A percentile compares a stretch with the other conserved stretches of the same genome.
These are phyloP conservation scores for Coniochaeta sp. DNA, from an alignment of 2,329 filamentous ascomycete genomes.

Conservation along the genomic window DNA sequence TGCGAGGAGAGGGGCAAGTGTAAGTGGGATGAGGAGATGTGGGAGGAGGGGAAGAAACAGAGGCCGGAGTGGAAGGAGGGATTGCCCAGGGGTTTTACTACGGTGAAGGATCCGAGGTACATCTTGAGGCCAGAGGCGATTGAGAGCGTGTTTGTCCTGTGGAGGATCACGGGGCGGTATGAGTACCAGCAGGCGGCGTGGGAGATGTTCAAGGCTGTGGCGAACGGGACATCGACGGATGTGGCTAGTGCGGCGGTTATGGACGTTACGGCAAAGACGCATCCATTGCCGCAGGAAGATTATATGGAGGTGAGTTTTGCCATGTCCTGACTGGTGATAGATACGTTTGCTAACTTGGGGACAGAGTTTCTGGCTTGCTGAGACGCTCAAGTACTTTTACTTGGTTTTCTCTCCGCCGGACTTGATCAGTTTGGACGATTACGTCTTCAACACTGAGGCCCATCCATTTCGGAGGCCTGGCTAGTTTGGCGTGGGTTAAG, in stretches of 20 bases:
- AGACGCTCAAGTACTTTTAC: slow-evolving; percentile 72
- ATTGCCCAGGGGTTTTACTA: slow-evolving; percentile 55
- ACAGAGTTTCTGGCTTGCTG: slow-evolving; percentile 61
- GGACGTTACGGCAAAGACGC: slow-evolving; percentile 35
- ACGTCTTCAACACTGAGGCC: slow-evolving; percentile 53
- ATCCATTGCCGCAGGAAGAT: slow-evolving; percentile 29
- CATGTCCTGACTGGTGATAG: slow-evolving; percentile 18
- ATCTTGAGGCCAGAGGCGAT: slow-evolving; percentile 31
- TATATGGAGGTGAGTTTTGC: slow-evolving; percentile 24
- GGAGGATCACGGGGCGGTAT: slow-evolving; percentile 40
- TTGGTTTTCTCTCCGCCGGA: slow-evolving; percentile 59
- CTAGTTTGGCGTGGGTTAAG: no score
- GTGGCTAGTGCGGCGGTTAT: slow-evolving; percentile 40
- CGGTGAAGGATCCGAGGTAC: slow-evolving; percentile 42
- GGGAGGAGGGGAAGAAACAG: slow-evolving; percentile 24
- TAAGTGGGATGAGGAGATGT: slow-evolving; percentile 40
- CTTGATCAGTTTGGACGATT: slow-evolving; percentile 60
- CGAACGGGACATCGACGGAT: slow-evolving; percentile 37
- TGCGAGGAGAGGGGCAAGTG: slow-evolving; percentile 34
- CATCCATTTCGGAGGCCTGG: slow-evolving; percentile 31
- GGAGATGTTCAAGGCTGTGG: slow-evolving; percentile 43
- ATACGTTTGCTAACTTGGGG: neutral
- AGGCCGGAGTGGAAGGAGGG: slow-evolving; percentile 29
- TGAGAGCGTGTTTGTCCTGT: slow-evolving; percentile 41
- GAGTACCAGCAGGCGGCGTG: slow-evolving; percentile 44